phyloP scores from a whole-genome alignment of 2,329 filamentous ascomycete species.

The Cladophialophora bantiana region DNA sequence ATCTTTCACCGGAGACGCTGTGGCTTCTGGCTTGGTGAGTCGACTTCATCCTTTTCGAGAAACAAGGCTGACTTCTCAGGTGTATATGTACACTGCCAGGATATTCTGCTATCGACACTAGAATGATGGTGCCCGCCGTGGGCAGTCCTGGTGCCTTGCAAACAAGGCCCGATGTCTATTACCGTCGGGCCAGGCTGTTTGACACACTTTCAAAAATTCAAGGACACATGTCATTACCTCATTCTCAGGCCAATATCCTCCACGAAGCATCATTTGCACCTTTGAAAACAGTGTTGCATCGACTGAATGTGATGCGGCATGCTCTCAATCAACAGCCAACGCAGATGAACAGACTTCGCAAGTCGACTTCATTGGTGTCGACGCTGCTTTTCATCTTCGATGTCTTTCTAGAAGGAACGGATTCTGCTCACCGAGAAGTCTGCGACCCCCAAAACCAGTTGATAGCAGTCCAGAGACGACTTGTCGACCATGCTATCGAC shows the following conservation, averaged over 20 bases:
- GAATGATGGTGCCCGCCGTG: constrained; percentile 10
- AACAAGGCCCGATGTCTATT: neutral
- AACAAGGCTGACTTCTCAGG: constrained; percentile 11
- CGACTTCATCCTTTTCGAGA: neutral
- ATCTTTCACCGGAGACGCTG: constrained; percentile 19
- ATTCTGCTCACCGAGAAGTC: constrained; percentile 9
- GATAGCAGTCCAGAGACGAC: constrained; percentile 19
- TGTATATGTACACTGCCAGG: constrained; percentile 26
- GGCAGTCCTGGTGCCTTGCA: neutral
- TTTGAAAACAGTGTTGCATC: constrained; percentile 15
- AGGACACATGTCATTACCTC: constrained; percentile 3
- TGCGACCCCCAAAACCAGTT: constrained; percentile 10
- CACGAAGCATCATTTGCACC: constrained; percentile 19
- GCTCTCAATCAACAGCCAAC: neutral
- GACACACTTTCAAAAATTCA: constrained; percentile 24
- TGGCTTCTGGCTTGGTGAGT: constrained; percentile 26
- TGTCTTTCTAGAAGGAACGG: constrained; percentile 18
- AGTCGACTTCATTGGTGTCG: constrained; percentile 12
- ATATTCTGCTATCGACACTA: constrained; percentile 24
- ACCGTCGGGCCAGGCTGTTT: constrained; percentile 13
- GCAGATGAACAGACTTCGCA: constrained; percentile 16
- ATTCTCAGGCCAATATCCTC: constrained; percentile 13
- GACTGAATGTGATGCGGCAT: constrained; percentile 10
- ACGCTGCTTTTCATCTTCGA: constrained; percentile 25
- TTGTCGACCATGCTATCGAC: constrained; percentile 19